Base-by-base conservation (phyloP, 768 basidiomycete species). In the Boletellus ananas region DNA sequence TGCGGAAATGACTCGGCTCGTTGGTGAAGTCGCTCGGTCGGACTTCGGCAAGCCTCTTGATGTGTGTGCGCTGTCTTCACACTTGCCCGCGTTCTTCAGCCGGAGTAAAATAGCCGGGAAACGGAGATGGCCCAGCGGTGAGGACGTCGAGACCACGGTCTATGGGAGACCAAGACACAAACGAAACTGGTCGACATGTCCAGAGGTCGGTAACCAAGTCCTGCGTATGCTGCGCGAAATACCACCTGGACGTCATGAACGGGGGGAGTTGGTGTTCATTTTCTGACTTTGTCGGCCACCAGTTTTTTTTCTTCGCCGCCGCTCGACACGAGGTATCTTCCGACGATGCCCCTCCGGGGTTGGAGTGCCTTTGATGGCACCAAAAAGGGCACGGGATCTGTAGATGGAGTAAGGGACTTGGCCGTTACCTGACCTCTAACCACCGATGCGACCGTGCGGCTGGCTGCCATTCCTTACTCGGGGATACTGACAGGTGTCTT, bases 251-350 rank as follows among this genome's bases (percentile, higher is more conserved):
- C 12, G 18, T 48, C 54, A 18, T 39, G 34, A 39, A 51, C 18
- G 14, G 25, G 12, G 36, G 13, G 20, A 18, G n/a, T 21, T 39
- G 10, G 17, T 23, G 6, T 23, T 23, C 3, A 23, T 42, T 47
- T 52, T 40, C 8, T 39, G 27, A 27, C 39, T 48, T 55, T 35
- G 46, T 56, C 43, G 21, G 18, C 38, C 45, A 43, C 23, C 34
- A 42, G 23, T 49, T 7, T 17, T 36, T 46, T 34, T 37, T n/a
- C 11, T 35, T 38, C 13, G 23, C 31, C 21, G 29, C 45, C 21
- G 29, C 45, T 23, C 14, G 17, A 43, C 45, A 46, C 18, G 48
- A 52, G 45, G 52, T 52, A 8, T n/a, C 42, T 43, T 52, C 29
- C 29, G 27, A 27, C 27, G 40, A 25, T 20, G 11, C 3, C 29